Conservation (phyloP, 1,284 basidiomycete genomes). For the Serendipita sp. region DNA sequence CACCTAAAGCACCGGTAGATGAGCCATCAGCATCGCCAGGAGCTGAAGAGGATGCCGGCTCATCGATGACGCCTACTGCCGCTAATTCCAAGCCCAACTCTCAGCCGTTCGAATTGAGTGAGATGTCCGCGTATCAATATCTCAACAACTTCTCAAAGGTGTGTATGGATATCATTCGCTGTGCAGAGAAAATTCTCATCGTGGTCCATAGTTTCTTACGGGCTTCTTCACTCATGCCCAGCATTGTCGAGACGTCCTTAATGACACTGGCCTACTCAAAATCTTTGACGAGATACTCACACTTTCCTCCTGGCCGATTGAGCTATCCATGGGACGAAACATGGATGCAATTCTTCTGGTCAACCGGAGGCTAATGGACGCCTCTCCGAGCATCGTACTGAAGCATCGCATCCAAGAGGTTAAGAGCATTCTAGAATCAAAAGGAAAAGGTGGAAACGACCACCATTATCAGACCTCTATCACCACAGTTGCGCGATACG, state of each 20-base stretch:
- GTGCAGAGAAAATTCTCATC: conserved; percentile 6
- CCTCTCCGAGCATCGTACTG: conserved; percentile 65
- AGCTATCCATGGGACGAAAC: conserved; percentile 70
- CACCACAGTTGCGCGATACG: conserved; percentile 46
- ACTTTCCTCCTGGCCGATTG: conserved; percentile 79
- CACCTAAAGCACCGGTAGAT: conserved; percentile 10
- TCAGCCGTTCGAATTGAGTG: conserved; percentile 19
- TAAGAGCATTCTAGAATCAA: conserved; percentile 53
- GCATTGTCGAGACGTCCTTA: conserved; percentile 85
- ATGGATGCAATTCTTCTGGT: conserved; percentile 80
- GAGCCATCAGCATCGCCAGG: conserved; percentile 6
- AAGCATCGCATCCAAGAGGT: conserved; percentile 60
- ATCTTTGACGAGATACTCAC: conserved; percentile 65
- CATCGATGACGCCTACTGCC: not conserved
- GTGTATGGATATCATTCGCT: conserved; percentile 15
- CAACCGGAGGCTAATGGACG: conserved; percentile 78
- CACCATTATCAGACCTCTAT: conserved; percentile 43
- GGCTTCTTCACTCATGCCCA: conserved; percentile 82
- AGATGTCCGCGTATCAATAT: conserved; percentile 60
- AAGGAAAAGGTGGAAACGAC: conserved; percentile 26
- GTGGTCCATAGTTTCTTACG: conserved; percentile 58
- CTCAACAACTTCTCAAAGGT: conserved; percentile 66
- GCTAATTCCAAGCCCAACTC: conserved; percentile 8
- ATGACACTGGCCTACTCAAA: conserved; percentile 58
- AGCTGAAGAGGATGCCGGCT: conserved; percentile 2